A percentile compares a stretch with the other conserved stretches of the same genome.
These are phyloP conservation scores for Syzygium grande DNA, from an alignment of 345 rosid genomes.

Conservation along the genomic window DNA sequence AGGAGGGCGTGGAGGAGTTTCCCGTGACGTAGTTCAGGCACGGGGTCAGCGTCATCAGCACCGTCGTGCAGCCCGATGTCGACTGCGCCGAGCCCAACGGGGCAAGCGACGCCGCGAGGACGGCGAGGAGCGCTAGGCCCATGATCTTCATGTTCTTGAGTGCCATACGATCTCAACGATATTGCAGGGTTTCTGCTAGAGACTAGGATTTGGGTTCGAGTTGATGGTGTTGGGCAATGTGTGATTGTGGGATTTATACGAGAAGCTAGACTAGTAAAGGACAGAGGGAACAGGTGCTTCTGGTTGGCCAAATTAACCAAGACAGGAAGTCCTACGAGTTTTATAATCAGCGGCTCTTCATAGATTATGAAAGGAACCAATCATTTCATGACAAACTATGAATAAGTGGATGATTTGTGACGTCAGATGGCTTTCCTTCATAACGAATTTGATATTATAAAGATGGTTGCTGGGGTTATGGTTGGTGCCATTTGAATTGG, in stretches of 20 bases:
- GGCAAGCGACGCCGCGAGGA: background rate
- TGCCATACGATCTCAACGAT: background rate
- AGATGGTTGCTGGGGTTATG: background rate
- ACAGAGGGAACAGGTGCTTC: background rate
- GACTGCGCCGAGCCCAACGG: conserved; percentile 15
- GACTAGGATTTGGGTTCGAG: background rate
- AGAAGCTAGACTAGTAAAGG: background rate
- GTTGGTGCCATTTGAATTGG: background rate
- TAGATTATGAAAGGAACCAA: background rate
- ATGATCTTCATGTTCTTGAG: background rate
- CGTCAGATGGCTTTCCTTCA: background rate
- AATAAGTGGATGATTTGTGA: background rate
- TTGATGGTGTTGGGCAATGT: background rate
- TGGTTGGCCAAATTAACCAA: conserved; percentile 4
- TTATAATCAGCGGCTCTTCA: background rate
- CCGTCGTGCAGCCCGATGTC: conserved; percentile 15
- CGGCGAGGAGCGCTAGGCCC: background rate
- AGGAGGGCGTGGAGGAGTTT: conserved; percentile 32
- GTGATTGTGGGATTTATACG: background rate
- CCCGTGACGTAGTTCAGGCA: conserved; percentile 33
- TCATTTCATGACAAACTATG: background rate
- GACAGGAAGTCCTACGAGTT: background rate
- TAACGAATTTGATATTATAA: background rate
- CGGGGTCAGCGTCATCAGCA: conserved; percentile 17
- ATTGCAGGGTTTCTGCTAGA: no score